These are phyloP conservation scores for Nepenthes mirabilis DNA, from an alignment of 148 eudicot genomes.

Conservation along the genomic window DNA sequence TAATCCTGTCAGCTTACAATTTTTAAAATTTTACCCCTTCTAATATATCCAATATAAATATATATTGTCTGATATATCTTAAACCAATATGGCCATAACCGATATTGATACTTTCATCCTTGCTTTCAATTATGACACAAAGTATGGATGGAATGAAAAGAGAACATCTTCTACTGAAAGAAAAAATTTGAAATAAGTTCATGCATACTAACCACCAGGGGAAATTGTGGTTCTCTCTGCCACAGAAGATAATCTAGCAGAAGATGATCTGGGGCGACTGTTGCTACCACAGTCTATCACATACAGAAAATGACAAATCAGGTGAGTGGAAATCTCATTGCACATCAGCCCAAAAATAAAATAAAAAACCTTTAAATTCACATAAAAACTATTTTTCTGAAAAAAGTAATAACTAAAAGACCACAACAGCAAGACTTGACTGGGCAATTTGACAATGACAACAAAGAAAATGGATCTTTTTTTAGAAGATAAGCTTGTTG, in stretches of 20 bases:
- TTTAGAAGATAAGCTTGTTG: no score
- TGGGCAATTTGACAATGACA: no score
- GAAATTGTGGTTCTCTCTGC: constrained; percentile 24
- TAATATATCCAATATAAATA: no score
- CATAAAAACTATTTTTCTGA: neutral
- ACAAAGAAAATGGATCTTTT: no score
- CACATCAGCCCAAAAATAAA: neutral
- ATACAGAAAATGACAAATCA: constrained; percentile 2
- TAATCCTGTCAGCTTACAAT: no score
- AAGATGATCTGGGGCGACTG: constrained; percentile 52
- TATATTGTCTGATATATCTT: no score
- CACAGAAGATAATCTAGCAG: constrained; percentile 26
- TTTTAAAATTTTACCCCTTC: no score
- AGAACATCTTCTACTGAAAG: neutral
- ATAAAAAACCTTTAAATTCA: neutral
- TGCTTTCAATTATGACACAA: neutral
- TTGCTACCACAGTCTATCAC: constrained; percentile 35
- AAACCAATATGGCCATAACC: neutral
- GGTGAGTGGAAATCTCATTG: neutral
- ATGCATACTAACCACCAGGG: constrained; percentile 30
- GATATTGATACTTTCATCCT: neutral
- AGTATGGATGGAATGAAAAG: neutral
- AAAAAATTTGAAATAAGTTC: constrained; percentile 1
- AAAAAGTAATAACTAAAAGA: no score
- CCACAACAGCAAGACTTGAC: no score